Evolutionary conservation across 2,329 filamentous ascomycete genomes (phyloP), one percentile per base, ranked within the genome.

Genomic region (Cryphonectria naterciae): DNA sequence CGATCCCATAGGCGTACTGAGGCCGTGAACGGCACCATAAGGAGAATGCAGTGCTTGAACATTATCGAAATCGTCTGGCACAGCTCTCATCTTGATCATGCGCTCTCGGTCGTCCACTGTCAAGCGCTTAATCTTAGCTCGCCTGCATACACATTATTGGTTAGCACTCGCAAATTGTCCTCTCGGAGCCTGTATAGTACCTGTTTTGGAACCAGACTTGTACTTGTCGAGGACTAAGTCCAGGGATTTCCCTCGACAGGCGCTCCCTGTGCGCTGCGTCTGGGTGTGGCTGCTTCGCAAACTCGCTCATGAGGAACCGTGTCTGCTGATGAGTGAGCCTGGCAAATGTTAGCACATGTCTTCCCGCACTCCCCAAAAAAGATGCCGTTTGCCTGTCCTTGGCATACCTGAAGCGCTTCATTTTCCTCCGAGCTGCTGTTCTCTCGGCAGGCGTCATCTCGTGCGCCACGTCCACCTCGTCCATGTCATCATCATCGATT

Each of bases 161-260:
- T 78, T 61, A 76, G 75, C 70, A 73, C 28, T 7, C 35, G 8
- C 65, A 32, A 32, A n/a, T 19, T 2, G 61, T 52, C 37, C 66
- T 41, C 67, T 56, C 25, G 25, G 28, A 49, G 61, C 13, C 13
- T 28, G 41, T 37, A 56, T 78, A 86, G 76, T 87, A 97, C 95
- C 95, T 89, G 82, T 98, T 98, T 81, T 98, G 95, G 82, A 98
- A 98, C 95, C 95, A 98, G 65, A 98, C 95, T 81, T 98, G 95
- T 35, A 98, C 95, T 79, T 98, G 95, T 73, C 95, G 89, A 52
- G 95, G 93, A 77, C 93, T 97, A 65, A 98, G 83, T 0, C 95
- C 95, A 43, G 95, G 95, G 62, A 98, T 98, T 79, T 98, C 94
- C 74, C 92, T 86, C 4, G 95, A 95, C 52, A 98, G 85, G 63